Percentiles rank a stretch among this genome's conserved stretches.
phyloP scores from a whole-genome alignment of 306 rosid genomes.

The Cucumis sativus region DNA sequence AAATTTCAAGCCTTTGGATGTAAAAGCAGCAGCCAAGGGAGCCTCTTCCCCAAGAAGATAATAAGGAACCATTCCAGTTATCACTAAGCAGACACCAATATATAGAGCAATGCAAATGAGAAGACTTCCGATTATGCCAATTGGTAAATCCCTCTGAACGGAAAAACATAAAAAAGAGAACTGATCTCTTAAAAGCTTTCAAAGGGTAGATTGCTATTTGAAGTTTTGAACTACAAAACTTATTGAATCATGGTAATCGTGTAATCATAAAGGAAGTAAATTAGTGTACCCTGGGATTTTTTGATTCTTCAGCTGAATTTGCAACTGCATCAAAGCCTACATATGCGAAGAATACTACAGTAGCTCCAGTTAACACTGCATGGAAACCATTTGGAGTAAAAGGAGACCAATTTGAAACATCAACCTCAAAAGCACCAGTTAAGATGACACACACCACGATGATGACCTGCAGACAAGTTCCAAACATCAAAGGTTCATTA shows the following conservation, averaged over 20 bases:
- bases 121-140: constrained; percentile 94
- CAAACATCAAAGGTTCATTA: neutral
- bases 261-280: constrained; percentile 4
- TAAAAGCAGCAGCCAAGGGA: constrained; percentile 90
- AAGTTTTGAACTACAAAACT: neutral
- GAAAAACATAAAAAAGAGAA: constrained; percentile 1
- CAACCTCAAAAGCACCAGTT: constrained; percentile 84
- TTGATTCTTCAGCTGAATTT: constrained; percentile 98
- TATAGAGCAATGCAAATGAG: constrained; percentile 61
- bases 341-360: constrained; percentile 92
- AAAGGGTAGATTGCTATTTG: neutral
- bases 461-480: constrained; percentile 44
- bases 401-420: constrained; percentile 94
- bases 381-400: constrained; percentile 76
- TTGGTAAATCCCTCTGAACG: constrained; percentile 87
- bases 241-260: neutral
- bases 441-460: constrained; percentile 63
- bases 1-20: constrained; percentile 75
- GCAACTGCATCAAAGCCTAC: constrained; percentile 99
- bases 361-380: constrained; percentile 77
- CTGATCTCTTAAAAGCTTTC: neutral
- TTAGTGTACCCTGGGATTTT: constrained; percentile 69
- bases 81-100: constrained; percentile 83
- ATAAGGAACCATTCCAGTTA: constrained; percentile 98
- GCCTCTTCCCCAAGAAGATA: constrained; percentile 79